These are phyloP conservation scores for Fusarium marasasianum DNA, from an alignment of 2,329 filamentous ascomycete species.

Conservation along the genomic window DNA sequence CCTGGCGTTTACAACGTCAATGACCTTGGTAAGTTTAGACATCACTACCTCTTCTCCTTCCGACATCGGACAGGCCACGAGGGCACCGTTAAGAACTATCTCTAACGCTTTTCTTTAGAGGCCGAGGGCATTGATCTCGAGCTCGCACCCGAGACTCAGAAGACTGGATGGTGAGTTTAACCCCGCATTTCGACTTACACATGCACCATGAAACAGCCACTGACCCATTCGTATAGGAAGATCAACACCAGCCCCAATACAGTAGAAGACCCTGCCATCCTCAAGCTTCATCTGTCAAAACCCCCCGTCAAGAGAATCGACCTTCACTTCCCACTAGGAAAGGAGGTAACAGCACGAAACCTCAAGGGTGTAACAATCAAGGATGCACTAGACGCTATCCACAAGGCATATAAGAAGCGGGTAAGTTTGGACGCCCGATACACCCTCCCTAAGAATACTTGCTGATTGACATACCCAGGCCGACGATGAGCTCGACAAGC, in stretches of 20 bases:
- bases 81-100: not conserved
- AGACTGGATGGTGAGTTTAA: slow-evolving; percentile 81
- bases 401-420: slow-evolving; percentile 98
- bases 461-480: slow-evolving; percentile 61
- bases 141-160: slow-evolving; percentile 84
- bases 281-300: slow-evolving; percentile 82
- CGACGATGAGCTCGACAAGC: slow-evolving; percentile 89
- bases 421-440: slow-evolving; percentile 58
- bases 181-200: slow-evolving; percentile 1
- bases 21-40: slow-evolving; percentile 75
- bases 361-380: slow-evolving; percentile 96
- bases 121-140: slow-evolving; percentile 75
- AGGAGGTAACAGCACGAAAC: slow-evolving; percentile 90
- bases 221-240: slow-evolving; percentile 70
- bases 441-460: not conserved
- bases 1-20: slow-evolving; percentile 78
- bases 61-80: slow-evolving; percentile 13
- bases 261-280: slow-evolving; percentile 83
- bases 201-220: not conserved
- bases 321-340: slow-evolving; percentile 87
- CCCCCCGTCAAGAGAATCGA: slow-evolving; percentile 95
- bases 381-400: slow-evolving; percentile 92
- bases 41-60: slow-evolving; percentile 1
- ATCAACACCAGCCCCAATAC: slow-evolving; percentile 85
- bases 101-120: slow-evolving; percentile 62